These are phyloP conservation scores for Aspergillus japonicus DNA, from an alignment of 2,329 filamentous ascomycete genomes.

Conservation along the genomic window DNA sequence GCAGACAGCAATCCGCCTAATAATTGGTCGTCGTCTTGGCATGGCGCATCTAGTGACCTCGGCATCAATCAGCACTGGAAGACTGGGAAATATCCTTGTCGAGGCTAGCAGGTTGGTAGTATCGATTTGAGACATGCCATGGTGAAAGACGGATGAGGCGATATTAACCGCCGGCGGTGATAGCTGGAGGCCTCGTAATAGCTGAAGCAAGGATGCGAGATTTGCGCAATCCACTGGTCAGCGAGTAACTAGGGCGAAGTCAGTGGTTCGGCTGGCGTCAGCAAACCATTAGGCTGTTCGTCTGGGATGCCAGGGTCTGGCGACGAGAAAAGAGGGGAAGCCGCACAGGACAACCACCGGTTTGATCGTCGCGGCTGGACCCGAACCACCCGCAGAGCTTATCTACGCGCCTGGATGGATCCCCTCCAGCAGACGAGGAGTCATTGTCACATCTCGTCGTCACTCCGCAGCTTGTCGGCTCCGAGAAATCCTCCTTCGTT, in stretches of 20 bases:
- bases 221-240: not conserved
- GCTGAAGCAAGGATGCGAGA: not conserved
- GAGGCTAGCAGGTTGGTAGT: not conserved
- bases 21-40: constrained; percentile 31
- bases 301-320: not conserved
- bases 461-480: constrained; percentile 4
- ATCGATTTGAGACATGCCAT: not conserved
- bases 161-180: not conserved
- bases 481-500: not conserved
- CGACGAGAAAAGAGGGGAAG: constrained; percentile 9
- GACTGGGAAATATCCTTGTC: not conserved
- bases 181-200: not conserved
- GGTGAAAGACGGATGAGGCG: not conserved
- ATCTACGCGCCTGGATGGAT: constrained; percentile 24
- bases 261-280: not conserved
- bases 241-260: not conserved
- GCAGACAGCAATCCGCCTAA: not conserved
- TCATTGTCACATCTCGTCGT: constrained; percentile 3
- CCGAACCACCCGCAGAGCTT: constrained; percentile 22
- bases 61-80: not conserved
- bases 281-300: not conserved
- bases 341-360: constrained; percentile 16
- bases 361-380: constrained; percentile 26
- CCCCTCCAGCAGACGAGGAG: not conserved
- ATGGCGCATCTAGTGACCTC: constrained; percentile 29